Evolutionary conservation across 2,329 filamentous ascomycete species (phyloP), one percentile per base, ranked within the genome.

Genomic region (Fusarium oligoseptatum): DNA sequence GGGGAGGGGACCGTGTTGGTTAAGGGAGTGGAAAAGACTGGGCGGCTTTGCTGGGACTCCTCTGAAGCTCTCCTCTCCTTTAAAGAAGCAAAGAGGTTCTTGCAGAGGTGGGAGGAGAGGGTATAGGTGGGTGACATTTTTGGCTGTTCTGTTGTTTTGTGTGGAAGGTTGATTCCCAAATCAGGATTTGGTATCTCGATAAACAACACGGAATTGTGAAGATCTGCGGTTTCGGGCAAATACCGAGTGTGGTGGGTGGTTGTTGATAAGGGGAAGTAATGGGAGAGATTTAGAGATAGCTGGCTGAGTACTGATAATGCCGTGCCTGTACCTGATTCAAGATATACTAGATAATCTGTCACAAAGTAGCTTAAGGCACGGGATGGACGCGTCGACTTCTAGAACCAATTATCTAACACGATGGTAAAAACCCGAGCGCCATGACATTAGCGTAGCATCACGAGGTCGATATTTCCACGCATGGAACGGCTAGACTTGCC

Each of bases 111-210:
- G 9, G 63, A 58, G 14, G 63, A 69, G n/a, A 66, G 32, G 4
- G 66, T 68, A n/a, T 66, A 68, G 2, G 62, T 68, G 5, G 66
- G 66, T 15, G 66, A 56, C 62, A 68, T 68, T 11, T 11, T 45
- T 56, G 22, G 8, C 6, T 2, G 20, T 24, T n/a, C 7, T 5
- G 6, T n/a, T n/a, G 6, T n/a, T 12, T n/a, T 48, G 4, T 34
- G 34, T n/a, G 10, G 9, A 62, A 3, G 3, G 32, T 34, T 39
- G 17, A 34, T 24, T 20, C 1, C n/a, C 15, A 48, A 27, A 29
- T 34, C 7, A 10, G n/a, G 17, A 29, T 10, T 7, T 7, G 17
- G 14, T 24, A n/a, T 32, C 11, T 14, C 36, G 36, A 7, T 8
- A 7, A 32, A 36, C 27, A 36, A 36, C 8, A 43, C 7, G 39